Percentiles rank a stretch among this genome's conserved stretches.
Evolutionary conservation across 2,329 filamentous ascomycete species (phyloP).

Genomic region (Stenocarpella maydis): DNA sequence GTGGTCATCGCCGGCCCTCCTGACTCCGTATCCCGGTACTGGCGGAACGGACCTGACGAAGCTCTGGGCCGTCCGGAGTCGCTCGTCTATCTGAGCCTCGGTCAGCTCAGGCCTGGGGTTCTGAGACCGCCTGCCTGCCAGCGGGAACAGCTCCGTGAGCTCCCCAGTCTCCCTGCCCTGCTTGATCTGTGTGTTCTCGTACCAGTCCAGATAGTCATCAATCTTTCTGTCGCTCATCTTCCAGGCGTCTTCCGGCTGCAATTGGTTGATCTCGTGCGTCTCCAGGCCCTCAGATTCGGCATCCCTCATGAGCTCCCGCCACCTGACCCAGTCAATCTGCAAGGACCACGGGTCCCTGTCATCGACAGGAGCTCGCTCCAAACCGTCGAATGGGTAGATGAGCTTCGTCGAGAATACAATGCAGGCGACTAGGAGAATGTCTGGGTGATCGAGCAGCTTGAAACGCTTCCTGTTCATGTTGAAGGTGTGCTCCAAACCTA

Average conservation of each 20-base stretch:
- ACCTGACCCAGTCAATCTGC: conserved; percentile 76
- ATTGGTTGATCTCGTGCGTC: conserved; percentile 41
- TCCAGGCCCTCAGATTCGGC: conserved; percentile 37
- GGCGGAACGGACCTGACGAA: conserved; percentile 38
- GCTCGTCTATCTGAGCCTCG: conserved; percentile 41
- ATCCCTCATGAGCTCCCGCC: conserved; percentile 63
- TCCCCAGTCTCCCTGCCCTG: conserved; percentile 42
- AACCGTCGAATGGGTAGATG: conserved; percentile 75
- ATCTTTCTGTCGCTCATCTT: conserved; percentile 66
- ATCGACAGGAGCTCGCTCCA: conserved; percentile 58
- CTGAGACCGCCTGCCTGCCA: conserved; percentile 36
- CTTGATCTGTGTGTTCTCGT: conserved; percentile 61
- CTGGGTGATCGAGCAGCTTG: conserved; percentile 70
- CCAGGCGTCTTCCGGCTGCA: conserved; percentile 43
- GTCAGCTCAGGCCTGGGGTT: conserved; percentile 30
- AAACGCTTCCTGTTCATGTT: conserved; percentile 55
- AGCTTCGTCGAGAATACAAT: conserved; percentile 82
- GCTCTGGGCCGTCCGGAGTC: conserved; percentile 39
- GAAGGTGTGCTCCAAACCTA: conserved; percentile 66
- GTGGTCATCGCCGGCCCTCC: conserved; percentile 46
- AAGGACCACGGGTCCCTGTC: conserved; percentile 64
- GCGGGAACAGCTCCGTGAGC: conserved; percentile 46
- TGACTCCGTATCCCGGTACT: conserved; percentile 33
- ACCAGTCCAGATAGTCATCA: conserved; percentile 83
- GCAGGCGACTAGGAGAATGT: conserved; percentile 75